A percentile compares a stretch with the other conserved stretches of the same genome.
Conservation (phyloP, 345 rosid genomes). For the Eutrema heterophyllum region DNA sequence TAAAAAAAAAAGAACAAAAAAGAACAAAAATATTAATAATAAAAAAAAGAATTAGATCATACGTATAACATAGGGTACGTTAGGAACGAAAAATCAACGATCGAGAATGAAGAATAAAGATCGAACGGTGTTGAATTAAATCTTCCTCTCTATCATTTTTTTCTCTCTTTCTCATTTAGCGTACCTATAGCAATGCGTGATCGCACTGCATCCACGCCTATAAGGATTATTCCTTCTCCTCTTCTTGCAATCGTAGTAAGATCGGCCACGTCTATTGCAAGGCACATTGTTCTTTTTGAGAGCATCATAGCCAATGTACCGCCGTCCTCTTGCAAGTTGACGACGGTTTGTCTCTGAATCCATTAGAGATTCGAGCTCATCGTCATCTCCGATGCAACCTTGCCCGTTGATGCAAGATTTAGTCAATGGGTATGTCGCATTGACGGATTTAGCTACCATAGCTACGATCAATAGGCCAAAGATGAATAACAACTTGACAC, state of each 20-base stretch:
- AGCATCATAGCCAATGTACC: slow-evolving; percentile 46
- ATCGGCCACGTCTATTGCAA: slow-evolving; percentile 43
- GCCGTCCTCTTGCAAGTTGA: slow-evolving; percentile 22
- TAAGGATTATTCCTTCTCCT: slow-evolving; percentile 41
- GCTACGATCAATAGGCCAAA: slow-evolving; percentile 29
- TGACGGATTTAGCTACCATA: slow-evolving; percentile 24
- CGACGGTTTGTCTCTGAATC: slow-evolving; percentile 38
- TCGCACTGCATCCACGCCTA: slow-evolving; percentile 47
- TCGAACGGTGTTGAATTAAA: slow-evolving; percentile 10
- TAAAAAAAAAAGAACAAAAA: not conserved
- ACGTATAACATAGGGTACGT: slow-evolving; percentile 24
- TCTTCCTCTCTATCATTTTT: slow-evolving; percentile 12
- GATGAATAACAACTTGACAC: slow-evolving; percentile 28
- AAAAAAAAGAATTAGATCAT: not conserved
- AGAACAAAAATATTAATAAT: not conserved
- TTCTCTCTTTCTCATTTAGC: slow-evolving; percentile 11
- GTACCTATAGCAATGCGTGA: slow-evolving; percentile 44
- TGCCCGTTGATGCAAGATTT: slow-evolving; percentile 26
- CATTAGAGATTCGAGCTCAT: slow-evolving; percentile 34
- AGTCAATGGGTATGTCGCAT: slow-evolving; percentile 19
- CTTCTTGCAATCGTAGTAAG: slow-evolving; percentile 47
- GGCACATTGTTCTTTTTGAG: slow-evolving; percentile 37
- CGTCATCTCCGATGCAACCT: slow-evolving; percentile 34
- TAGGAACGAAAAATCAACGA: slow-evolving; percentile 1
- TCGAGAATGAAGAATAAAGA: slow-evolving; percentile 20